Percentiles rank a stretch among this genome's conserved stretches.
These are phyloP conservation scores for Babesia sp. DNA, from an alignment of 169 alveolate species.

Conservation along the genomic window DNA sequence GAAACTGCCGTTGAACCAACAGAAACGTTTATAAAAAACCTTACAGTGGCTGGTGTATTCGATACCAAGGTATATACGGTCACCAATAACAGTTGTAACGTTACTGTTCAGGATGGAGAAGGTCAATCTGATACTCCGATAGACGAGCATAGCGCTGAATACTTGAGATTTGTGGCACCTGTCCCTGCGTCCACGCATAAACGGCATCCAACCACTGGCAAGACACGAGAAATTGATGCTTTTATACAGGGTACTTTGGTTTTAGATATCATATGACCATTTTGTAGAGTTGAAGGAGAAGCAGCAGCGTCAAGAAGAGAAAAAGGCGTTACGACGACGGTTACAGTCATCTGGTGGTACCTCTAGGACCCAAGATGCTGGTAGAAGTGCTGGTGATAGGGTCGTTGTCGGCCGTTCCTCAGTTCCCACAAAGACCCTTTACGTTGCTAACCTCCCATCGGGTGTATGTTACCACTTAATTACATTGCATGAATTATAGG, in stretches of 20 bases:
- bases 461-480: neutral
- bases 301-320: conserved; percentile 39
- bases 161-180: neutral
- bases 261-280: neutral
- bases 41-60: conserved; percentile 1
- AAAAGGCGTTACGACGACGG: conserved; percentile 34
- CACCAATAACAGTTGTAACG: neutral
- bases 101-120: neutral
- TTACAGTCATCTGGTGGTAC: neutral
- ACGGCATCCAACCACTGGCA: neutral
- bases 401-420: neutral
- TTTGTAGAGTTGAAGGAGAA: conserved; percentile 59
- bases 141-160: conserved; percentile 15
- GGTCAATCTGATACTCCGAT: neutral
- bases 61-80: neutral
- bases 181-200: neutral
- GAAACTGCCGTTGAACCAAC: neutral
- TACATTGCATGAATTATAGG: neutral
- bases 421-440: neutral
- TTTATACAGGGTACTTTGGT: conserved; percentile 38
- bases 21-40: neutral
- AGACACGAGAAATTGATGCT: conserved; percentile 51
- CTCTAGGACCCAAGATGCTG: conserved; percentile 11
- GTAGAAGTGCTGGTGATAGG: neutral
- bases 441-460: conserved; percentile 29